Conservation (phyloP, 1,284 basidiomycete genomes). For the Rhizopogon parksii region DNA sequence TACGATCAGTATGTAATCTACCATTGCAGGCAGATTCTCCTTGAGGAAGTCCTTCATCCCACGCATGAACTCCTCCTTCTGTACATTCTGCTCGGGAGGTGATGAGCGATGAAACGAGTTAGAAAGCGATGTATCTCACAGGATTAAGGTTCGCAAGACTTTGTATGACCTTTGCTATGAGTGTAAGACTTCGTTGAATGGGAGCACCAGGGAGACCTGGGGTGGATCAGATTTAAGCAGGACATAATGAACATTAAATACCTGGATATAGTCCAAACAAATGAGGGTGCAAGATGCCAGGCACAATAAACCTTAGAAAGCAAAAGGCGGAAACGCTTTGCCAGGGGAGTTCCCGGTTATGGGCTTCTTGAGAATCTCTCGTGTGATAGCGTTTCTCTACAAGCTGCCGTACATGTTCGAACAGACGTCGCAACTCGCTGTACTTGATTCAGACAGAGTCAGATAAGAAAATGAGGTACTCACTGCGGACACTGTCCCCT, state of each 20-base stretch:
- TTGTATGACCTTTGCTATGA: constrained; percentile 75
- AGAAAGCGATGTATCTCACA: constrained; percentile 34
- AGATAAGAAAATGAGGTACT: constrained; percentile 24
- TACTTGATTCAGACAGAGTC: not conserved
- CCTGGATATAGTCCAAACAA: constrained; percentile 68
- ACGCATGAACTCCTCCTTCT: constrained; percentile 70
- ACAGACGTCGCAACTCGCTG: constrained; percentile 71
- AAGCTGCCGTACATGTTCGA: constrained; percentile 63
- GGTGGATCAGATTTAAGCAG: constrained; percentile 8
- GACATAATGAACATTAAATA: constrained; percentile 24
- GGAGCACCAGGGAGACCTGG: constrained; percentile 59
- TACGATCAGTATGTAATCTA: constrained; percentile 65
- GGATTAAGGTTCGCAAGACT: constrained; percentile 72
- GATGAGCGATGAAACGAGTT: constrained; percentile 6
- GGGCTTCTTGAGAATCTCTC: constrained; percentile 32
- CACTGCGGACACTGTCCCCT: constrained; percentile 70
- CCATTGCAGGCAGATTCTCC: constrained; percentile 57
- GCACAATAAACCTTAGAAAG: constrained; percentile 79
- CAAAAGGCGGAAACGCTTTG: constrained; percentile 82
- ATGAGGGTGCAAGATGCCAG: constrained; percentile 73
- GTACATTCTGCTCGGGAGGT: constrained; percentile 38
- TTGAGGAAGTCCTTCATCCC: constrained; percentile 61
- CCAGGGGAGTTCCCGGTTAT: constrained; percentile 55
- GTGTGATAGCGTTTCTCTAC: constrained; percentile 59
- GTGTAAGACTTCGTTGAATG: constrained; percentile 67